Base-by-base conservation (phyloP, 2,329 filamentous ascomycete species). In the Cercospora sesami region DNA sequence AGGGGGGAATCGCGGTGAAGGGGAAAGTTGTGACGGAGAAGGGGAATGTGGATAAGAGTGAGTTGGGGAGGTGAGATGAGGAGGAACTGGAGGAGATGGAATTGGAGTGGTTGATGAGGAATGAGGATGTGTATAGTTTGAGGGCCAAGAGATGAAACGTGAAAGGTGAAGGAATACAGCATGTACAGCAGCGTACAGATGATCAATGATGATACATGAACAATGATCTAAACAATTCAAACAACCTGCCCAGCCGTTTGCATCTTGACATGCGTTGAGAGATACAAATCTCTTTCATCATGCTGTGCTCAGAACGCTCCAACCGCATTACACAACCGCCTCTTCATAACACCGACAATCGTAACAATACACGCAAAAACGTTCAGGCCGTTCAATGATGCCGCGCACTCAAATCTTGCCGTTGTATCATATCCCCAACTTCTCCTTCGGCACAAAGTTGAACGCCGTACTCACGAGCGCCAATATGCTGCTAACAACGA, bases 391-490 rank as follows among this genome's bases (percentile, higher is more conserved):
- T 26, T 31, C 30, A 31, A 31, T 31, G 30, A 31, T 31, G 30
- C 30, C 8, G 30, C 31, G 31, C 31, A 33, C 9, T 33, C 31
- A 10, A 33, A 33, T 3, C 10, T 33, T 10, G 1, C 10, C 31
- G 9, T 33, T 12, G 10, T 33, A 10, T 3, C 26, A 3, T 30
- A 75, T 65, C 9, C 88, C 88, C 76, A 94, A 86, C 72, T 90
- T 81, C 70, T 89, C 87, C 82, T 91, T 93, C 3, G 94, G 94
- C 75, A 97, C 79, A 79, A 95, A 95, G 4, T 93, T 93, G 87
- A 92, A 97, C 2, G 92, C 85, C 0, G 94, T 98, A 57, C 93
- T 93, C 4, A 94, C 78, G 18, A 89, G 73, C 12, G 92, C 94
- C 77, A 97, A 80, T 21, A 89, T 76, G 0, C 86, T 84, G 65